Evolutionary conservation across 2,329 filamentous ascomycete species (phyloP), one percentile per base, ranked within the genome.

Genomic region (Coniochaeta sp.): DNA sequence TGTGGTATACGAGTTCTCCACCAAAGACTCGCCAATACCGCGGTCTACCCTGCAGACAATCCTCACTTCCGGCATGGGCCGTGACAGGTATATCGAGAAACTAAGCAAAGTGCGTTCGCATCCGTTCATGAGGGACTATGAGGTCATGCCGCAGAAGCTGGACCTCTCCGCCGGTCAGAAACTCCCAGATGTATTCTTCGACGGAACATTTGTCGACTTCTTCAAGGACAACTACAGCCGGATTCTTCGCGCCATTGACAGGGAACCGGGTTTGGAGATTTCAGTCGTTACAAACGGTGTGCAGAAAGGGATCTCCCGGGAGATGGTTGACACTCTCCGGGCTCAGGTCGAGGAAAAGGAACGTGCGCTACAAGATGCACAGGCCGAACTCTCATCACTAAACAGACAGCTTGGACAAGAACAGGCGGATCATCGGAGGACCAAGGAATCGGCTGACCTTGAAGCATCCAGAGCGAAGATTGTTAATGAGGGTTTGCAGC

Each of bases 161-260:
- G 81, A 82, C 64, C 75, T 76, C 5, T 72, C 69, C 64, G 77
- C 67, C 56, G 82, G 73, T 67, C 78, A 59, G 78, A 72, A 83
- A 74, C 66, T 93, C 8, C 89, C 92, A 0, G 88, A 93, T 58
- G 89, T 96, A 0, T 96, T 86, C 70, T 95, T 98, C 64, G 92
- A 96, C 66, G 81, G 85, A 55, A 84, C 84, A 0, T 98, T 97
- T 72, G 87, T 99, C 60, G 90, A 97, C 62, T 96, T 98, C 68
- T 85, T 97, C 68, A 97, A 97, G 69, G 93, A 98, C 69, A 96
- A 96, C 70, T 98, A 96, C 71, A 93, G 90, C 68, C 88, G 93
- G 9, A 77, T 97, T 61, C 78, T 89, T 43, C 86, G 91, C 63
- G 90, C 91, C 16, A 90, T 99, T 67, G 95, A 99, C 73, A 87